A percentile compares a stretch with the other conserved stretches of the same genome.
Conservation (phyloP, 176 grass and related monocot species). For the Oryza meyeriana region DNA sequence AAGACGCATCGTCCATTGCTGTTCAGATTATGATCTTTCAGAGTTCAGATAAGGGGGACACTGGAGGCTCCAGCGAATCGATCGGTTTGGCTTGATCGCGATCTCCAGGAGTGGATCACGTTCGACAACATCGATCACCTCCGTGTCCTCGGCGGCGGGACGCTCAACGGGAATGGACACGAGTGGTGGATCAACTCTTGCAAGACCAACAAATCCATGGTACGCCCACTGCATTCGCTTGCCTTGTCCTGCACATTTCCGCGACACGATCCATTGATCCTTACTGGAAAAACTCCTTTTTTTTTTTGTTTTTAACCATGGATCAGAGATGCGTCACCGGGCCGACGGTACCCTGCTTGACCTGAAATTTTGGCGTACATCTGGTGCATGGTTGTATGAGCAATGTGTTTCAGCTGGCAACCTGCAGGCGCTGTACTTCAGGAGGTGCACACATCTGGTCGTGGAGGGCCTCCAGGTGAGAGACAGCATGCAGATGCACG, state of each 20-base stretch:
- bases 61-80: conserved; percentile 62
- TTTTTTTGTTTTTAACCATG: background rate
- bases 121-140: conserved; percentile 44
- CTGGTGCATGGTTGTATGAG: background rate
- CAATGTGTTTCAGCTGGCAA: conserved; percentile 23
- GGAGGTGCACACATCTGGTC: conserved; percentile 46
- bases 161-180: conserved; percentile 60
- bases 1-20: background rate
- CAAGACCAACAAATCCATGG: conserved; percentile 55
- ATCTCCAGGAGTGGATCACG: conserved; percentile 48
- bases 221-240: background rate
- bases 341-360: conserved; percentile 55
- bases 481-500: conserved; percentile 75
- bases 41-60: conserved; percentile 58
- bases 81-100: conserved; percentile 35
- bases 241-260: background rate
- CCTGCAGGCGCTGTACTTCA: conserved; percentile 61
- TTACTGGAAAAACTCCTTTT: background rate
- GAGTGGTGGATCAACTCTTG: conserved; percentile 80
- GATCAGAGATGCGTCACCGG: conserved; percentile 56
- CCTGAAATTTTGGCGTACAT: background rate
- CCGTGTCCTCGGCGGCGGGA: conserved; percentile 53
- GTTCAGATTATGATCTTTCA: background rate
- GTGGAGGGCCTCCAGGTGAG: conserved; percentile 49
- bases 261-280: background rate